Conservation (phyloP, 768 basidiomycete genomes). For the Serpula lacrymans region DNA sequence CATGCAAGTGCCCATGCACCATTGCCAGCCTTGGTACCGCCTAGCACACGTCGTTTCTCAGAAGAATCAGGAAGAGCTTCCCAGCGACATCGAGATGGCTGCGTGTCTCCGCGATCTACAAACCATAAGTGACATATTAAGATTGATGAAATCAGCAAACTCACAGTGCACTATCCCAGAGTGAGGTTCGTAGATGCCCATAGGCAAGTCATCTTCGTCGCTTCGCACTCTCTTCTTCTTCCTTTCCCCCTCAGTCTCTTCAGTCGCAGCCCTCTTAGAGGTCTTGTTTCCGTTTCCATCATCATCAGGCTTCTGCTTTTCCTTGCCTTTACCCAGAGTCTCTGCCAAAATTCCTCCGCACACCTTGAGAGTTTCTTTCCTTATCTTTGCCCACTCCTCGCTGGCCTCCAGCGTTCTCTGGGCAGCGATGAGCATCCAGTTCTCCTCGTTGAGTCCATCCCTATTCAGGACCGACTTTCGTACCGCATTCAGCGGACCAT, state of each 20-base stretch:
- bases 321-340: conserved; percentile 28
- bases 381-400: conserved; percentile 57
- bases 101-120: conserved; percentile 73
- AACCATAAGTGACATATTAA: conserved; percentile 7
- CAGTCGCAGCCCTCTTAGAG: too few relatives aligned
- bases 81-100: conserved; percentile 65
- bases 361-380: conserved; percentile 50
- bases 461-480: conserved; percentile 73
- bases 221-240: conserved; percentile 21
- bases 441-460: conserved; percentile 83
- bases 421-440: conserved; percentile 89
- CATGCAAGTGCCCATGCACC: conserved; percentile 80
- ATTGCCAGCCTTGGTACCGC: conserved; percentile 72
- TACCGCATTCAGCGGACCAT: conserved; percentile 82
- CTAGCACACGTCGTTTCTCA: conserved; percentile 48
- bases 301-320: conserved; percentile 25
- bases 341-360: conserved; percentile 46
- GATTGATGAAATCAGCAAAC: conserved; percentile 20
- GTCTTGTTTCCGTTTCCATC: conserved; percentile 22
- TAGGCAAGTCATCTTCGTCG: conserved; percentile 38
- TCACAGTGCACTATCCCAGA: conserved; percentile 70
- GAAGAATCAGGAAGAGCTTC: conserved; percentile 48
- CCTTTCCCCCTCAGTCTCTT: conserved; percentile 20
- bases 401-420: conserved; percentile 60
- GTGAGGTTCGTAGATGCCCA: conserved; percentile 84